These are phyloP conservation scores for Chenopodium album DNA, from an alignment of 148 eudicot genomes.

Conservation along the genomic window DNA sequence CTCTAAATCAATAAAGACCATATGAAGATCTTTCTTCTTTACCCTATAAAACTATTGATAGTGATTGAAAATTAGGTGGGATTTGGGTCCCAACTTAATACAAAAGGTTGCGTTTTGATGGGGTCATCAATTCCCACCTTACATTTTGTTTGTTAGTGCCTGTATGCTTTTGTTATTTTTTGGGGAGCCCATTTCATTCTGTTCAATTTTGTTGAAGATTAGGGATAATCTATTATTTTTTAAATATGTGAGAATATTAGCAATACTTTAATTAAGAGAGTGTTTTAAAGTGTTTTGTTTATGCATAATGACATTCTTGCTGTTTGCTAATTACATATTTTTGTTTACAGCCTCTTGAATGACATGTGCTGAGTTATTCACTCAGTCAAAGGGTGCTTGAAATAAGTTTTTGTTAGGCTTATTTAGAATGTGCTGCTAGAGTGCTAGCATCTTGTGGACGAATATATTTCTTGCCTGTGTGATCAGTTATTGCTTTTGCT, in stretches of 20 bases:
- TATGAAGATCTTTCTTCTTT: too few species aligned
- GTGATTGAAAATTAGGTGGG: neutral
- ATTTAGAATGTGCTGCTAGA: neutral
- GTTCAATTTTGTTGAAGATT: neutral
- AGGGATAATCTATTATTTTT: neutral
- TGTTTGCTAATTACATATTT: neutral
- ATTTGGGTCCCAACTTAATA: neutral
- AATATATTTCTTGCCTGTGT: neutral
- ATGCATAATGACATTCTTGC: neutral
- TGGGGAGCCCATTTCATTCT: neutral
- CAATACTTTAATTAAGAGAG: neutral
- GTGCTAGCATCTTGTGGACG: neutral
- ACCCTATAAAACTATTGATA: too few species aligned
- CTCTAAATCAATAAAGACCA: too few species aligned
- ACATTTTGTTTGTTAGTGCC: neutral
- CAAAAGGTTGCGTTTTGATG: too few species aligned
- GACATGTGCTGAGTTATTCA: neutral
- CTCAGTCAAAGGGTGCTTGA: neutral
- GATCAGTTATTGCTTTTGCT: neutral
- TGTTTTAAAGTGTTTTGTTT: neutral
- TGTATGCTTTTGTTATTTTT: neutral
- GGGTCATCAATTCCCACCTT: neutral
- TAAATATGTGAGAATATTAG: too few species aligned
- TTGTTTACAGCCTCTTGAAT: neutral
- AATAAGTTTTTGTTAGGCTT: neutral